Conservation (phyloP, 768 basidiomycete species). For the Leccinum imitatum region DNA sequence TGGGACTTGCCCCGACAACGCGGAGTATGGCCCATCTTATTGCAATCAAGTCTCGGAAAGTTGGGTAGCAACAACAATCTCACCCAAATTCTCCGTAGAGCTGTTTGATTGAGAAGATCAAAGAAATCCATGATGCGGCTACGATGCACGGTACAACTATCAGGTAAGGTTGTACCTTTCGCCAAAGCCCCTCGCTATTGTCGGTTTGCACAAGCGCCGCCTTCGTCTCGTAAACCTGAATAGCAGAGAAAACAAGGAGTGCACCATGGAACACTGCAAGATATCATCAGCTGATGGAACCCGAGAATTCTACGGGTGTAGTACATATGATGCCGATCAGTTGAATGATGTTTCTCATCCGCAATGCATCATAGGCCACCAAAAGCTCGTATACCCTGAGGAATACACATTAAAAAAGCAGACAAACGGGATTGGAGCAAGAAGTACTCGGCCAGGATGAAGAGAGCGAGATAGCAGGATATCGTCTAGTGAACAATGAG, state of each 20-base stretch:
- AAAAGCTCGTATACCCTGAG: conserved; percentile 74
- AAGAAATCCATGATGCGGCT: conserved; percentile 58
- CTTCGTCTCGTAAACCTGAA: conserved; percentile 77
- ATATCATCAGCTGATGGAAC: conserved; percentile 5
- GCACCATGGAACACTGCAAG: conserved; percentile 65
- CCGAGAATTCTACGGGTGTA: conserved; percentile 16
- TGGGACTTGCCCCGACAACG: conserved; percentile 82
- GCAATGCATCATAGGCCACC: conserved; percentile 82
- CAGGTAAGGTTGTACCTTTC: conserved; percentile 60
- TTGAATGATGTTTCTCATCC: conserved; percentile 76
- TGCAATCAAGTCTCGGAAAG: conserved; percentile 3
- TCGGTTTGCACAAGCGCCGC: conserved; percentile 48
- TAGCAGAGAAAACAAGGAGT: conserved; percentile 67
- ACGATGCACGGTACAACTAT: conserved; percentile 74
- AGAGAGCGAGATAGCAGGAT: conserved; percentile 83
- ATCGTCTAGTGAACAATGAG: conserved; percentile 51
- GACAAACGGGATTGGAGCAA: background rate
- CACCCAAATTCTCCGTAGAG: conserved; percentile 85
- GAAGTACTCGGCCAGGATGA: conserved; percentile 76
- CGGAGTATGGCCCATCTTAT: conserved; percentile 88
- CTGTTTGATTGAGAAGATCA: conserved; percentile 67
- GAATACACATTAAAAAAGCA: conserved; percentile 5
- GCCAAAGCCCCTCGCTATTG: conserved; percentile 58
- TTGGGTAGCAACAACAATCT: conserved; percentile 19
- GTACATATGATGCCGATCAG: conserved; percentile 69